Evolutionary conservation across 345 rosid species (phyloP), one percentile per base, ranked within the genome.

Genomic region (Garcia nutans): DNA sequence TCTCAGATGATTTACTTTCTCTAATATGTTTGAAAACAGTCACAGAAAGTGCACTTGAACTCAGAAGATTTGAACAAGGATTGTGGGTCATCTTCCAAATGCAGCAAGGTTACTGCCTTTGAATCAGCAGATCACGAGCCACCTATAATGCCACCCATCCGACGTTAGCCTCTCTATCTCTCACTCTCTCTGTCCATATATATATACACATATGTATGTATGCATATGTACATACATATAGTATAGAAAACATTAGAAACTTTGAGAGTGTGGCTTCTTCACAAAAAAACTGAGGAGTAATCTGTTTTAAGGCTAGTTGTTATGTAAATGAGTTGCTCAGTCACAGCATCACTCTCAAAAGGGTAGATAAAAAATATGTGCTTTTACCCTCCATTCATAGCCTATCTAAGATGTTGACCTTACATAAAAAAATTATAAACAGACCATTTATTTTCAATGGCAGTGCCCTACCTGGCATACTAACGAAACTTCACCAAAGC

Each of bases 61-160:
- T 41, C 82, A 54, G 82, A 85, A 57, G 90, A 85, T 72, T 71
- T 82, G 68, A 86, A 64, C 82, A 91, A 80, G 83, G 90, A 85
- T 17, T 81, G 78, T 52, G 92, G 89, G 12, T 89, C 97, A 20
- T 90, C 97, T 77, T 90, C 94, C 41, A 87, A 85, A 72, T 59
- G 82, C 83, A 81, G 73, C 72, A 87, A 77, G 81, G 78, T 80
- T 63, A 49, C 88, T 72, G 56, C 89, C 15, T 77, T 86, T 6
- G 89, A 90, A 72, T 75, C 88, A 50, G 76, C 78, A 8, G 97
- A 89, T 74, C 78, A 84, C 6, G 89, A 89, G 61, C 78, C 91
- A 44, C 91, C 94, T 50, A 84, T 91, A 82, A 82, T 88, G 85
- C 90, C 98, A 54, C 92, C 96, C 33, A 86, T 88, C 77, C 94